Conservation (phyloP, 1,284 basidiomycete genomes). For the Rhodotorula sp. region DNA sequence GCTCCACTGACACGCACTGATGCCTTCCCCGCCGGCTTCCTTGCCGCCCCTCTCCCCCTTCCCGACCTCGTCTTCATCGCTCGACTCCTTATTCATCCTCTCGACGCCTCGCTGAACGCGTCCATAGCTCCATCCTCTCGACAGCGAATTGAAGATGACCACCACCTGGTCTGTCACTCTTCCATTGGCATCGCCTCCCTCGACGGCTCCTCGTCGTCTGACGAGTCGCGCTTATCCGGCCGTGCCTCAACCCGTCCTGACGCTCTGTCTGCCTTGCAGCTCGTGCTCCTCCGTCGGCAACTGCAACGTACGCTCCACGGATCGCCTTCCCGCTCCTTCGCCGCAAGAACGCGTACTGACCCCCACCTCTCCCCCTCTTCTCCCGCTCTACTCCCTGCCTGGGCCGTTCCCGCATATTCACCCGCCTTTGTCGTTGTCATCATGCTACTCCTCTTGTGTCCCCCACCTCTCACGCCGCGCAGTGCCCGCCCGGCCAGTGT, state of each 20-base stretch:
- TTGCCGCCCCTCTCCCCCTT: too few species aligned
- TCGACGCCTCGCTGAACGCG: background rate
- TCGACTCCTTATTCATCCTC: background rate
- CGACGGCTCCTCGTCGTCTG: too few species aligned
- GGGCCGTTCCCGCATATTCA: too few species aligned
- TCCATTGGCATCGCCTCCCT: background rate
- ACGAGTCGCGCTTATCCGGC: too few species aligned
- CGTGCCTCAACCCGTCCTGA: background rate
- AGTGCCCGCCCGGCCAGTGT: slow-evolving; percentile 22
- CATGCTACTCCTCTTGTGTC: too few species aligned
- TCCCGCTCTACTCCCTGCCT: too few species aligned
- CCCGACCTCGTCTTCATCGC: too few species aligned
- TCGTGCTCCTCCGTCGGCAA: slow-evolving; percentile 26
- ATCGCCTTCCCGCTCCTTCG: background rate
- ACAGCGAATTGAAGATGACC: background rate
- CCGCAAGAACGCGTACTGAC: too few species aligned
- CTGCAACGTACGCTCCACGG: slow-evolving; percentile 17
- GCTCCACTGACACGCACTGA: background rate
- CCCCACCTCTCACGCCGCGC: background rate
- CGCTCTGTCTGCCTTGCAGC: background rate
- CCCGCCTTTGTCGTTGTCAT: too few species aligned
- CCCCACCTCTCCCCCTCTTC: too few species aligned
- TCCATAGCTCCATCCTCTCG: background rate
- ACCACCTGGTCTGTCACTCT: slow-evolving; percentile 12
- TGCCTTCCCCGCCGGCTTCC: background rate